phyloP scores from a whole-genome alignment of 2,329 filamentous ascomycete species.

The Neurospora sp. region DNA sequence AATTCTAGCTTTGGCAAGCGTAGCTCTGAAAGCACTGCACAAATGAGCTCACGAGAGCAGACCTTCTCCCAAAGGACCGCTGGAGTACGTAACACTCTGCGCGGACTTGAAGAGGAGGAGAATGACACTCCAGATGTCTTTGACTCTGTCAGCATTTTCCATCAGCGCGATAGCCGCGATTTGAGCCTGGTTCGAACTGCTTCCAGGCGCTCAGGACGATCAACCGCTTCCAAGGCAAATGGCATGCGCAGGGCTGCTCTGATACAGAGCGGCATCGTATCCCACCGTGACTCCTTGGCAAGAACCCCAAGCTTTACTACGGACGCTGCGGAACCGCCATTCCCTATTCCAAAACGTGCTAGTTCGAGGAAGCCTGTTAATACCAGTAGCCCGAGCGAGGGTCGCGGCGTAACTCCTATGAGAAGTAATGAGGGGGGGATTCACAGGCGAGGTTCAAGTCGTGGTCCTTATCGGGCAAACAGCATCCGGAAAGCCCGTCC shows the following conservation, averaged over 20 bases:
- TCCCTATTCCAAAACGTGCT: slow-evolving; percentile 80
- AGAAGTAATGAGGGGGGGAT: slow-evolving; percentile 44
- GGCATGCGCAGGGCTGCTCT: slow-evolving; percentile 69
- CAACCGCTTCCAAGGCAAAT: slow-evolving; percentile 35
- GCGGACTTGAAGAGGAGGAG: slow-evolving; percentile 7
- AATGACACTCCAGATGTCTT: slow-evolving; percentile 5
- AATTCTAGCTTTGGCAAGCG: slow-evolving; percentile 31
- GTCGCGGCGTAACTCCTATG: slow-evolving; percentile 62
- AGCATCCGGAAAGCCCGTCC: slow-evolving; percentile 80
- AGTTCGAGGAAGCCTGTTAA: slow-evolving; percentile 71
- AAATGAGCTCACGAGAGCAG: slow-evolving; percentile 33
- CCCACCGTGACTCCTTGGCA: slow-evolving; percentile 46
- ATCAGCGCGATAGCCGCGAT: slow-evolving; percentile 16
- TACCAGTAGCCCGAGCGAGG: slow-evolving; percentile 58
- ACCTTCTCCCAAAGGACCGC: slow-evolving; percentile 21
- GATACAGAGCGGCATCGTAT: slow-evolving; percentile 68
- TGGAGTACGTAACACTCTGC: slow-evolving; percentile 15
- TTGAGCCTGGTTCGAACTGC: slow-evolving; percentile 9
- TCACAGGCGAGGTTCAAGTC: slow-evolving; percentile 39
- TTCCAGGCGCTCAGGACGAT: slow-evolving; percentile 16
- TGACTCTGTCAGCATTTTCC: slow-evolving; percentile 11
- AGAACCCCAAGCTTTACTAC: slow-evolving; percentile 54
- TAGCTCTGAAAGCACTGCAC: slow-evolving; percentile 26
- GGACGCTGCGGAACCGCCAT: slow-evolving; percentile 61
- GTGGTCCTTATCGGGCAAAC: slow-evolving; percentile 42